Conservation (phyloP, 805 yeast genomes). For the Ogataea methylovora region DNA sequence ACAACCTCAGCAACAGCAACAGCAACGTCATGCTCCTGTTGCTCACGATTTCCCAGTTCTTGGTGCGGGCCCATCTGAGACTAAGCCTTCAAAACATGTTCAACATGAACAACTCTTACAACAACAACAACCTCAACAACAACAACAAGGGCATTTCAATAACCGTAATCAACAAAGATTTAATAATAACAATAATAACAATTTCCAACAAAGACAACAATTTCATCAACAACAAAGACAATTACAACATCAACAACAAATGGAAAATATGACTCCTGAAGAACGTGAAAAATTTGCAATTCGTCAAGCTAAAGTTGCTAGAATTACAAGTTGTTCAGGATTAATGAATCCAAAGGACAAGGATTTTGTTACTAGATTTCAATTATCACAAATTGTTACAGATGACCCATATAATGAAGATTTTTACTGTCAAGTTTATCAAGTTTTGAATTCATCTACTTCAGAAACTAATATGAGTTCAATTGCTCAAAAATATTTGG, state of each 20-base stretch:
- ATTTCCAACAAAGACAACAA: constrained; percentile 13
- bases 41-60: constrained; percentile 7
- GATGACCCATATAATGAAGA: constrained; percentile 97
- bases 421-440: constrained; percentile 89
- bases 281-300: constrained; percentile 59
- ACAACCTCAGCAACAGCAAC: constrained; percentile 8
- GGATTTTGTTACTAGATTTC: constrained; percentile 90
- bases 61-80: constrained; percentile 3
- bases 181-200: constrained; percentile 9
- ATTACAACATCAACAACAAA: constrained; percentile 21
- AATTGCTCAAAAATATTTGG: constrained; percentile 89
- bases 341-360: constrained; percentile 96
- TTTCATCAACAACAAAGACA: constrained; percentile 19
- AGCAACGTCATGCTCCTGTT: constrained; percentile 11
- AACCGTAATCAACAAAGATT: constrained; percentile 3
- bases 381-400: constrained; percentile 89
- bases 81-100: no score
- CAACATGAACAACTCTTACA: constrained; percentile 2
- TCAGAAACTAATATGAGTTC: constrained; percentile 58
- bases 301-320: constrained; percentile 68
- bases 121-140: constrained; percentile 2
- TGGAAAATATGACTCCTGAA: constrained; percentile 52
- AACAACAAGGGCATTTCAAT: constrained; percentile 1
- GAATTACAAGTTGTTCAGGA: constrained; percentile 78
- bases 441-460: constrained; percentile 57